Conservation (phyloP, 768 basidiomycete genomes). For the Lactarius hatsudake region DNA sequence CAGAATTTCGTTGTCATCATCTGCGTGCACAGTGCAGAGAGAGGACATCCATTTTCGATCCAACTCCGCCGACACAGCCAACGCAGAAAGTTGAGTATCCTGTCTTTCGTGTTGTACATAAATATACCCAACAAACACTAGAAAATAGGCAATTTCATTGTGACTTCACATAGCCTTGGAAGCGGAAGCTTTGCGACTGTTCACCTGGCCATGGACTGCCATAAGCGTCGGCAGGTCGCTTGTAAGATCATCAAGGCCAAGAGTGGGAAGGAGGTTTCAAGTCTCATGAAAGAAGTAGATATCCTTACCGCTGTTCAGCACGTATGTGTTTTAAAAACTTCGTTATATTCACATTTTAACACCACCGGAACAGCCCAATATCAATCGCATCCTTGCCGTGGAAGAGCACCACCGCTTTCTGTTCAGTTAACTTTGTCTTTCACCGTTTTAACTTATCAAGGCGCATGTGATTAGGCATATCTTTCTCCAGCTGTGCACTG, state of each 20-base stretch:
- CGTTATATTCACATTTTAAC: background rate
- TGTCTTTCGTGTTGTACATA: background rate
- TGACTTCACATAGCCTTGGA: slow-evolving; percentile 79
- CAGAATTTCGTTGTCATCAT: slow-evolving; percentile 68
- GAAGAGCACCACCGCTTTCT: slow-evolving; percentile 60
- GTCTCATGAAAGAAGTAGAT: slow-evolving; percentile 75
- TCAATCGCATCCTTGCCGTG: slow-evolving; percentile 73
- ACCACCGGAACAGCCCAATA: slow-evolving; percentile 57
- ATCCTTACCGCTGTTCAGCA: slow-evolving; percentile 71
- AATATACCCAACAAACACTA: slow-evolving; percentile 30
- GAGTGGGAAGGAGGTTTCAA: slow-evolving; percentile 53
- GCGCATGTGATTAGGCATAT: slow-evolving; percentile 52
- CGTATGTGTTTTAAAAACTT: slow-evolving; percentile 40
- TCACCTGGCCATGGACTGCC: slow-evolving; percentile 68
- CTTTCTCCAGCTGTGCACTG: slow-evolving; percentile 81
- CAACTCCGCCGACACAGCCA: slow-evolving; percentile 54
- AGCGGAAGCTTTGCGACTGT: slow-evolving; percentile 82
- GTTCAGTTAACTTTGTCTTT: slow-evolving; percentile 34
- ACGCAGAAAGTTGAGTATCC: slow-evolving; percentile 48
- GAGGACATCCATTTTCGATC: slow-evolving; percentile 57
- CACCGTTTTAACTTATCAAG: background rate
- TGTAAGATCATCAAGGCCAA: slow-evolving; percentile 77
- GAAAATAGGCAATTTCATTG: slow-evolving; percentile 63
- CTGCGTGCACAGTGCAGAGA: slow-evolving; percentile 51
- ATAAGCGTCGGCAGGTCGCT: slow-evolving; percentile 68